phyloP scores from a whole-genome alignment of 495 filamentous ascomycete species.

The Talaromyces stipitatus region DNA sequence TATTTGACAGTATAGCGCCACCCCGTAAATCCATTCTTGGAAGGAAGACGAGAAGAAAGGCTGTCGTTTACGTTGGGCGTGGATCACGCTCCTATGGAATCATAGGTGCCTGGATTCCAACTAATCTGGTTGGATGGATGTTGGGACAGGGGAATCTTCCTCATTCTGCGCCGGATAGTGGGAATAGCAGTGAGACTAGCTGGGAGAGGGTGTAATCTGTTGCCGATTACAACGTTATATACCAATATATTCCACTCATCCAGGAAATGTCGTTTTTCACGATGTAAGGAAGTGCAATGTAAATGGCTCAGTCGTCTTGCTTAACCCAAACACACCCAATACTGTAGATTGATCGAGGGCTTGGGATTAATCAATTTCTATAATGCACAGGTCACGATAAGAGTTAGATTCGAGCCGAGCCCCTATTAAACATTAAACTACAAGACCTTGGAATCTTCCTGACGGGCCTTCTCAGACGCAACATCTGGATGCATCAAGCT shows the following conservation, averaged over 20 bases:
- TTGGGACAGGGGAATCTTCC: slow-evolving; percentile 52
- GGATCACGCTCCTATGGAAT: slow-evolving; percentile 79
- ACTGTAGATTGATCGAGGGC: no score
- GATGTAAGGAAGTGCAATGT: no score
- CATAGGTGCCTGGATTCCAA: slow-evolving; percentile 77
- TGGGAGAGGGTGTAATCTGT: slow-evolving; percentile 28
- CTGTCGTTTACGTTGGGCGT: slow-evolving; percentile 66
- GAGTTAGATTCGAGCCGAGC: neutral
- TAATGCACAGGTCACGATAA: neutral
- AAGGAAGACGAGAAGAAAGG: slow-evolving; percentile 26
- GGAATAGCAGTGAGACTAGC: slow-evolving; percentile 29
- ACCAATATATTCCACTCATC: neutral
- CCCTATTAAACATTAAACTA: neutral
- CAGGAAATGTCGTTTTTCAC: no score
- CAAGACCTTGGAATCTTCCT: no score
- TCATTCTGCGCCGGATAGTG: slow-evolving; percentile 21
- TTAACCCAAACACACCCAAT: no score
- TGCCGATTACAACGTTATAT: neutral
- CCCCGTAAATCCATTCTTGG: slow-evolving; percentile 30
- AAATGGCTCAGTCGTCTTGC: no score
- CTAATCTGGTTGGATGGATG: slow-evolving; percentile 78
- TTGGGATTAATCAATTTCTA: no score
- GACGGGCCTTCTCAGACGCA: no score
- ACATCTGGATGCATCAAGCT: no score
- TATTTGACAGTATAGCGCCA: slow-evolving; percentile 76